Conservation (phyloP, 2,329 filamentous ascomycete species). For the Daldinia sp. region DNA sequence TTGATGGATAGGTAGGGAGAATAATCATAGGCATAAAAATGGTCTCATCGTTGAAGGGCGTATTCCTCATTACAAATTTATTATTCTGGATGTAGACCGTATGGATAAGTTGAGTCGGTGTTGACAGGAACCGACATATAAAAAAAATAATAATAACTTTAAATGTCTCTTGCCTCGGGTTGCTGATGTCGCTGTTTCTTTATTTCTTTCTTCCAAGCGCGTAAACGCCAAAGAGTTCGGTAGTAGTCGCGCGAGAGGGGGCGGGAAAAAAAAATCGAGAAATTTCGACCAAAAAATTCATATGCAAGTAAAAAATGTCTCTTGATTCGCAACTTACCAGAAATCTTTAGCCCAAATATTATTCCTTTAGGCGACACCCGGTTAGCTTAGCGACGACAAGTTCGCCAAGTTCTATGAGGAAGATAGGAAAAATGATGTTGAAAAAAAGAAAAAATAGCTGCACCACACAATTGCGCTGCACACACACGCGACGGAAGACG, state of each 20-base stretch:
- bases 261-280: constrained; percentile 23
- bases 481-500: constrained; percentile 46
- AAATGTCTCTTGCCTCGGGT: constrained; percentile 32
- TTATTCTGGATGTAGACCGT: neutral
- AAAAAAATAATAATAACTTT: constrained; percentile 9
- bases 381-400: constrained; percentile 30
- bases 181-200: constrained; percentile 25
- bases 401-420: constrained; percentile 43
- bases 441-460: constrained; percentile 48
- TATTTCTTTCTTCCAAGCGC: constrained; percentile 30
- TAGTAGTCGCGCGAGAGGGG: constrained; percentile 33
- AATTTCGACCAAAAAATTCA: constrained; percentile 8
- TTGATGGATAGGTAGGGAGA: constrained; percentile 1
- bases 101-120: neutral
- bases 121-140: constrained; percentile 20
- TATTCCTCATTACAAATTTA: constrained; percentile 2
- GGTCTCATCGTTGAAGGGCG: neutral
- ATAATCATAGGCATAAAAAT: neutral
- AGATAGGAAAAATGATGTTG: constrained; percentile 32
- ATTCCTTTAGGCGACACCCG: constrained; percentile 39
- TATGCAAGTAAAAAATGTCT: constrained; percentile 30
- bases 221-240: constrained; percentile 21
- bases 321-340: constrained; percentile 36
- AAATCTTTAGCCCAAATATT: constrained; percentile 42
- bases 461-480: constrained; percentile 46